phyloP scores from a whole-genome alignment of 2,329 filamentous ascomycete species.

The Domatiomyces catenatus region DNA sequence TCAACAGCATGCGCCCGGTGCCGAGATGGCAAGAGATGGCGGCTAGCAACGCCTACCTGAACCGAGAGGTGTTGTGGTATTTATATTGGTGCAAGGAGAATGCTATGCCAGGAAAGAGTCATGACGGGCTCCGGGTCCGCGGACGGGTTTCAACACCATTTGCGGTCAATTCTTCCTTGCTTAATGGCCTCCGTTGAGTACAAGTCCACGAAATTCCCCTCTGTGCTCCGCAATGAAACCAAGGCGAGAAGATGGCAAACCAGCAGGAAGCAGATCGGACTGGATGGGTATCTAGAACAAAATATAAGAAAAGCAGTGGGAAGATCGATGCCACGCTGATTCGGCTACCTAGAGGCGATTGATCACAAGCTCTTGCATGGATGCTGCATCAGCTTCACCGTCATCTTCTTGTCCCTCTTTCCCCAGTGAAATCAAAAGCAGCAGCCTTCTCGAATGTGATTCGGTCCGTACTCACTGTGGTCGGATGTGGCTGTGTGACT shows the following conservation, averaged over 20 bases:
- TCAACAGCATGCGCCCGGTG: not conserved
- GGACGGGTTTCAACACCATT: no score
- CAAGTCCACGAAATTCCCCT: not conserved
- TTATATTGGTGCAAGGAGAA: no score
- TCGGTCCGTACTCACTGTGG: not conserved
- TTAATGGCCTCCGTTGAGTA: not conserved
- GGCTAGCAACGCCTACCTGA: no score
- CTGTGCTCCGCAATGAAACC: not conserved
- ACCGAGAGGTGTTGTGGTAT: not conserved
- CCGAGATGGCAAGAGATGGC: not conserved
- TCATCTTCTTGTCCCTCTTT: not conserved
- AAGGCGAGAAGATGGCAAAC: not conserved
- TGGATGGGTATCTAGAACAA: not conserved
- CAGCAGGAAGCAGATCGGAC: not conserved
- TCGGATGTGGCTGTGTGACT: not conserved
- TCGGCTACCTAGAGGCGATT: not conserved
- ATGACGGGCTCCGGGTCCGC: not conserved
- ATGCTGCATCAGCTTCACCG: not conserved
- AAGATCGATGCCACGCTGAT: not conserved
- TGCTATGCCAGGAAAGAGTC: not conserved
- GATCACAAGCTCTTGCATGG: not conserved
- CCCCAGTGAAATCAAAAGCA: not conserved
- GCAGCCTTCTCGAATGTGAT: not conserved
- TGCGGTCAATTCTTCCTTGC: not conserved
- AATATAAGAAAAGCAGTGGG: not conserved